These are phyloP conservation scores for Escovopsis sp. DNA, from an alignment of 2,329 filamentous ascomycete species.

Conservation along the genomic window DNA sequence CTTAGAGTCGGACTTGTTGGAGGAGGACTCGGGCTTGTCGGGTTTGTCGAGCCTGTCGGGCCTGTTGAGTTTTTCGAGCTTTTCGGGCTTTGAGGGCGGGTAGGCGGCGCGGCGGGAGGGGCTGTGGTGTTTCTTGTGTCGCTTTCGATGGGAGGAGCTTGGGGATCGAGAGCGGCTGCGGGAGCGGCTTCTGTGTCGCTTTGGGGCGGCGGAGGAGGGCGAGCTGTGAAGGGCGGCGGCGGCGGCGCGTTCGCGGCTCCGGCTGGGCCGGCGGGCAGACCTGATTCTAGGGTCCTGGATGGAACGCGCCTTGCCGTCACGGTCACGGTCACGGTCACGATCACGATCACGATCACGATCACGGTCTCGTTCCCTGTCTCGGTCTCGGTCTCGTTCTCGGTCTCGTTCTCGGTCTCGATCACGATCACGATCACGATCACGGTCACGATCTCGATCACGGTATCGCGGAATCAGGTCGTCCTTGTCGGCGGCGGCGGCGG, in stretches of 20 bases:
- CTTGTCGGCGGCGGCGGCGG: slow-evolving; percentile 10
- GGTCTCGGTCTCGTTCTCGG: slow-evolving; percentile 6
- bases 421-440: too few species aligned
- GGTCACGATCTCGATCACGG: slow-evolving; percentile 7
- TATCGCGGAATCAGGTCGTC: slow-evolving; percentile 26
- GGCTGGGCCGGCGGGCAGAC: slow-evolving; percentile 17
- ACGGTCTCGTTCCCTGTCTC: too few species aligned
- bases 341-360: too few species aligned
- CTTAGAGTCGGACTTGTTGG: slow-evolving; percentile 15
- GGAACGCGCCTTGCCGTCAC: slow-evolving; percentile 15
- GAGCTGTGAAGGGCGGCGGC: slow-evolving; percentile 14
- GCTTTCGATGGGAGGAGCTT: slow-evolving; percentile 24
- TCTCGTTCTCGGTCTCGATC: slow-evolving; percentile 13
- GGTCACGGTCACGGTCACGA: too few species aligned
- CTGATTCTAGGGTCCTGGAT: slow-evolving; percentile 15
- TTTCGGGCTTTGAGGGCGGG: too few species aligned
- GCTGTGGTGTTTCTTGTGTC: slow-evolving; percentile 20
- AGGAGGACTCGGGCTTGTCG: too few species aligned
- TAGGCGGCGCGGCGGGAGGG: slow-evolving; percentile 21
- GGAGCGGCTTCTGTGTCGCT: slow-evolving; percentile 28
- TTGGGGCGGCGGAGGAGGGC: slow-evolving; percentile 24
- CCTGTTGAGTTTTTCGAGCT: too few species aligned
- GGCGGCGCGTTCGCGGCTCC: slow-evolving; percentile 19
- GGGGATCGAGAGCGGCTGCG: slow-evolving; percentile 27
- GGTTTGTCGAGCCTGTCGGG: too few species aligned